A percentile compares a stretch with the other conserved stretches of the same genome.
These are phyloP conservation scores for Coniferiporia weirii DNA, from an alignment of 1,284 basidiomycete species.

Conservation along the genomic window DNA sequence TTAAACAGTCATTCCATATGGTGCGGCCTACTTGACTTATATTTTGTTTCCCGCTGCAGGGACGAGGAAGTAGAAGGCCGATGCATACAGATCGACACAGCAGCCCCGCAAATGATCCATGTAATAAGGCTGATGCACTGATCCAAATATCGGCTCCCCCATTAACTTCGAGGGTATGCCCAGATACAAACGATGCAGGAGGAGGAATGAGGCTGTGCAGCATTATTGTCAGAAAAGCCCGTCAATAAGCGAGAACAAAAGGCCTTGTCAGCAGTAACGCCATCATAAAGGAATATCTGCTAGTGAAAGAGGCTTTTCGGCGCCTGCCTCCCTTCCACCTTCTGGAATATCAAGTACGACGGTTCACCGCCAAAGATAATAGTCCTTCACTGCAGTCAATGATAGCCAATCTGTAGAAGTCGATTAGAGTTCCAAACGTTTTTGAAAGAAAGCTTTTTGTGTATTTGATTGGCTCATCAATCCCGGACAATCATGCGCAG, in stretches of 20 bases:
- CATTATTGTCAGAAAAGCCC: slow-evolving; percentile 12
- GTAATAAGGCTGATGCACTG: background rate
- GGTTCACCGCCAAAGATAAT: slow-evolving; percentile 80
- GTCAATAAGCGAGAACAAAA: background rate
- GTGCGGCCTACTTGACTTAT: too few relatives aligned
- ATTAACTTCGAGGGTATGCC: slow-evolving; percentile 79
- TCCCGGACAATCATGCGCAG: too few relatives aligned
- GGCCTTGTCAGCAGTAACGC: slow-evolving; percentile 66
- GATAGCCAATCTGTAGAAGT: slow-evolving; percentile 21
- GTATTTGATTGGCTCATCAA: too few relatives aligned
- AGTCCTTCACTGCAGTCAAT: slow-evolving; percentile 67
- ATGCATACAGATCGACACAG: background rate
- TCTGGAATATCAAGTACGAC: slow-evolving; percentile 76
- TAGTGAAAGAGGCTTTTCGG: slow-evolving; percentile 39
- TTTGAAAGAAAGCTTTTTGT: too few relatives aligned
- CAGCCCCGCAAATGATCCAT: background rate
- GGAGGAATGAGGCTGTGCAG: slow-evolving; percentile 64
- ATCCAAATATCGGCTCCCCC: slow-evolving; percentile 66
- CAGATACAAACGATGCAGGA: slow-evolving; percentile 73
- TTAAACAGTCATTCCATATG: too few relatives aligned
- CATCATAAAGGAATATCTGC: slow-evolving; percentile 68
- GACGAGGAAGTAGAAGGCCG: too few relatives aligned
- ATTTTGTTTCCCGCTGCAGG: too few relatives aligned
- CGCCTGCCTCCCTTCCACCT: slow-evolving; percentile 33
- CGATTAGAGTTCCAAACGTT: too few relatives aligned